Conservation (phyloP, 495 filamentous ascomycete species). For the Aspergillus sparsus region DNA sequence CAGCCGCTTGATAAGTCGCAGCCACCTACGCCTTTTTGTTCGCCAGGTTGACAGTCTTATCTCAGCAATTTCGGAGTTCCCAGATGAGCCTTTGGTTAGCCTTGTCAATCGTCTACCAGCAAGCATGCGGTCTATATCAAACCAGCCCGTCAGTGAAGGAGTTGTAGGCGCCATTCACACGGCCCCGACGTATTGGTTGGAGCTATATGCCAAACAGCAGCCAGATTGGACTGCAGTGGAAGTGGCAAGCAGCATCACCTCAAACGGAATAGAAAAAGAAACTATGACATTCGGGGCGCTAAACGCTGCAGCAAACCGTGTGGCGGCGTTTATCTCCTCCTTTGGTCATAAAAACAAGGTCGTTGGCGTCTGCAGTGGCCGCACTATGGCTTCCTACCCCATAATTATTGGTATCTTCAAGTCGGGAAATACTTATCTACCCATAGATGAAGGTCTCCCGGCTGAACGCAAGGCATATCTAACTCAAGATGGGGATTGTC, state of each 20-base stretch:
- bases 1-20: constrained; percentile 27
- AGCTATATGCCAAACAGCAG: constrained; percentile 33
- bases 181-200: constrained; percentile 35
- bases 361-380: constrained; percentile 48
- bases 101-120: constrained; percentile 26
- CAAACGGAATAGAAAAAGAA: constrained; percentile 34
- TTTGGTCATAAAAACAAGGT: constrained; percentile 35
- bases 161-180: constrained; percentile 25
- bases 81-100: constrained; percentile 25
- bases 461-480: constrained; percentile 48
- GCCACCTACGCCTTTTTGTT: constrained; percentile 33
- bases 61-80: constrained; percentile 28
- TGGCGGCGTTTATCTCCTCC: constrained; percentile 40
- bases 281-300: constrained; percentile 40
- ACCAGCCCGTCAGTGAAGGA: constrained; percentile 18
- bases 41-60: constrained; percentile 34
- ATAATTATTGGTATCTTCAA: constrained; percentile 48
- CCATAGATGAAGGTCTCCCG: constrained; percentile 52
- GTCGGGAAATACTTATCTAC: constrained; percentile 76
- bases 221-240: constrained; percentile 46
- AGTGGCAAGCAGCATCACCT: constrained; percentile 35
- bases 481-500: constrained; percentile 38
- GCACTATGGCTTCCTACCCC: constrained; percentile 44
- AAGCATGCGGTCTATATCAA: constrained; percentile 29
- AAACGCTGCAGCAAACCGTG: constrained; percentile 39